Percentiles rank a stretch among this genome's conserved stretches.
These are phyloP conservation scores for Tolypocladium pustulatum DNA, from an alignment of 2,329 filamentous ascomycete genomes.

Conservation along the genomic window DNA sequence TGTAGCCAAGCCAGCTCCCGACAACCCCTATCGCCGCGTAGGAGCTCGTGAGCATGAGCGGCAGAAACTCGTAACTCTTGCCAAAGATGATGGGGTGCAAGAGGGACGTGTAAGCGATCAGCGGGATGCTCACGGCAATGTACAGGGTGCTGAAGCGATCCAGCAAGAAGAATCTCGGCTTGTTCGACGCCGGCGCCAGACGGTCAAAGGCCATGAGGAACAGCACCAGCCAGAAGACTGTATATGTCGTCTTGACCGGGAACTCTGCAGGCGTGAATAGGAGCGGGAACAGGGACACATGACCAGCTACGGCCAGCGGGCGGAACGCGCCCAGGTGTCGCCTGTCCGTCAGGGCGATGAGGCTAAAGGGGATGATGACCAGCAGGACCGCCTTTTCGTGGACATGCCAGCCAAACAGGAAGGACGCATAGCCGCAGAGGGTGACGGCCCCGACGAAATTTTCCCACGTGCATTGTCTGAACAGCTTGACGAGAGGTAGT, in stretches of 20 bases:
- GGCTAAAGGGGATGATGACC: constrained; percentile 88
- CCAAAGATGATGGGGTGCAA: constrained; percentile 79
- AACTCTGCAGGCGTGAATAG: constrained; percentile 90
- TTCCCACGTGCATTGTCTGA: constrained; percentile 72
- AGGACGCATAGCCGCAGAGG: constrained; percentile 89
- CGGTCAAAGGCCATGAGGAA: constrained; percentile 83
- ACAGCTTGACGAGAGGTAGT: constrained; percentile 73
- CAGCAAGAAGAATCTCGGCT: constrained; percentile 75
- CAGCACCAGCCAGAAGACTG: constrained; percentile 78
- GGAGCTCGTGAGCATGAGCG: constrained; percentile 92
- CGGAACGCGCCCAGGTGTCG: constrained; percentile 86
- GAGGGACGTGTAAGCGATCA: constrained; percentile 82
- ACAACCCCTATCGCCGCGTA: constrained; percentile 93
- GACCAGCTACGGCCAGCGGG: constrained; percentile 82
- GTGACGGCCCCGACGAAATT: constrained; percentile 83
- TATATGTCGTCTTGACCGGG: constrained; percentile 88
- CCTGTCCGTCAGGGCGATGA: constrained; percentile 82
- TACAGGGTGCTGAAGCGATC: constrained; percentile 88
- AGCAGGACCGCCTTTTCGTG: constrained; percentile 95
- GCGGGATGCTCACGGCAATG: constrained; percentile 77
- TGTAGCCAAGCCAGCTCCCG: constrained; percentile 89
- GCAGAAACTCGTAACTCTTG: constrained; percentile 74
- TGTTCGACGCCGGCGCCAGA: constrained; percentile 71
- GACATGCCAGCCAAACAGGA: constrained; percentile 97
- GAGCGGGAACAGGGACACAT: constrained; percentile 90